Conservation (phyloP, 345 rosid species). For the Euphorbia pulcherrima region DNA sequence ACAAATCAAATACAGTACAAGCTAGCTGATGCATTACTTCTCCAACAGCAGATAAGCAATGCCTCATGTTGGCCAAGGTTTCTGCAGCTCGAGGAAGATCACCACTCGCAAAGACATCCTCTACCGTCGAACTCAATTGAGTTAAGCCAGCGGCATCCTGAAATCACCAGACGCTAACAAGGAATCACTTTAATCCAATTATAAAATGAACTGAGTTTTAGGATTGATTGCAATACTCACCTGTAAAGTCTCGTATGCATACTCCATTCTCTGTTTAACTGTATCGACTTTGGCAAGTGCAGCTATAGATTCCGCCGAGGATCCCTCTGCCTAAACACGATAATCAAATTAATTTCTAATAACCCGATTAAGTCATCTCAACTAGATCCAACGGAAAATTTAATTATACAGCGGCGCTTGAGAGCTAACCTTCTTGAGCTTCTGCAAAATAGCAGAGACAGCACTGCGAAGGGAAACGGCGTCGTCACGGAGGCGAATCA, state of each 20-base stretch:
- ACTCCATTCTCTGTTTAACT: conserved; percentile 98
- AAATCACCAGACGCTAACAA: conserved; percentile 4
- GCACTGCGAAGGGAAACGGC: conserved; percentile 78
- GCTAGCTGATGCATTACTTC: conserved; percentile 47
- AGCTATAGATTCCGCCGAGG: conserved; percentile 86
- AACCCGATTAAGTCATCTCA: background rate
- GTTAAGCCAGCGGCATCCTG: conserved; percentile 98
- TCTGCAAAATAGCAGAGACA: conserved; percentile 75
- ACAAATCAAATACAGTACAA: background rate
- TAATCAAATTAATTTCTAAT: background rate
- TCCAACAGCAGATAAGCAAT: conserved; percentile 96
- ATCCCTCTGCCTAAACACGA: conserved; percentile 74
- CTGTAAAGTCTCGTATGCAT: conserved; percentile 89
- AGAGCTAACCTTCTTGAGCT: conserved; percentile 70
- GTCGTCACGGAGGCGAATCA: conserved; percentile 86
- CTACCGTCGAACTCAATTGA: conserved; percentile 91
- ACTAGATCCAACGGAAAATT: background rate
- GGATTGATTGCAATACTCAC: conserved; percentile 25
- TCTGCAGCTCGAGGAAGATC: conserved; percentile 99
- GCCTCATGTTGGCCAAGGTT: conserved; percentile 98
- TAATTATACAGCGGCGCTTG: background rate
- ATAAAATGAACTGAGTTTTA: background rate
- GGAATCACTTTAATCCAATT: background rate
- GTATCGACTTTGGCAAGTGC: conserved; percentile 89
- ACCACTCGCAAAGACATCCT: conserved; percentile 94